Percentiles rank a stretch among this genome's conserved stretches.
These are phyloP conservation scores for Yamadazyma diospyri DNA, from an alignment of 1,139 yeast genomes.

Conservation along the genomic window DNA sequence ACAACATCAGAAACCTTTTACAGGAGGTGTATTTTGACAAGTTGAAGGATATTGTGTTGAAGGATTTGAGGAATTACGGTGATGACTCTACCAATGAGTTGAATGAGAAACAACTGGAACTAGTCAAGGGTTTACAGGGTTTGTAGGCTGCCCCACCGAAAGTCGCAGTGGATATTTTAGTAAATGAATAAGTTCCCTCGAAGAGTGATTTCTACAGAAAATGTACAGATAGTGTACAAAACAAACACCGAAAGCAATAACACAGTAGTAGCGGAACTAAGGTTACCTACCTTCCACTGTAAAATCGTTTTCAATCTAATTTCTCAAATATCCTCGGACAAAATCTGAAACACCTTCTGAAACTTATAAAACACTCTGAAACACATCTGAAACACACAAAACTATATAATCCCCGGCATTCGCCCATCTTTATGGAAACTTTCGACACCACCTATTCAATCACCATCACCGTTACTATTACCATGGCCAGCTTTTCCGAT, in stretches of 20 bases:
- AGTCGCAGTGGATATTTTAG: no score
- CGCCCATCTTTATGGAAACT: constrained; percentile 6
- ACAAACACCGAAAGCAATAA: no score
- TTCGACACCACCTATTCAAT: constrained; percentile 7
- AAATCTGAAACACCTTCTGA: constrained; percentile 7
- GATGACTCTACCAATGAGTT: constrained; percentile 33
- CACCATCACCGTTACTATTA: constrained; percentile 7
- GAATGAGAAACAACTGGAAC: constrained; percentile 46
- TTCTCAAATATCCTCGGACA: no score
- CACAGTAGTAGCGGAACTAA: no score
- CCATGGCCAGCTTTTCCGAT: constrained; percentile 8
- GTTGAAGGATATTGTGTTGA: constrained; percentile 74
- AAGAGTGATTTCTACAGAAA: no score
- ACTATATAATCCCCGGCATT: no score
- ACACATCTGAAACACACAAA: constrained; percentile 2
- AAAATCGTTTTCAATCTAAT: no score
- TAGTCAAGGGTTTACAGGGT: constrained; percentile 45
- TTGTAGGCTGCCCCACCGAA: constrained; percentile 1
- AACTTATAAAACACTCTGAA: constrained; percentile 4
- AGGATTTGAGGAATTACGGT: constrained; percentile 62
- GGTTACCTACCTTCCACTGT: no score
- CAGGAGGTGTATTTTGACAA: constrained; percentile 96
- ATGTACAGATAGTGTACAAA: no score
- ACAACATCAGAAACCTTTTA: constrained; percentile 77
- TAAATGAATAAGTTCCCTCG: no score